Conservation (phyloP, 2,329 filamentous ascomycete genomes). For the Chaetomiaceae sp. region DNA sequence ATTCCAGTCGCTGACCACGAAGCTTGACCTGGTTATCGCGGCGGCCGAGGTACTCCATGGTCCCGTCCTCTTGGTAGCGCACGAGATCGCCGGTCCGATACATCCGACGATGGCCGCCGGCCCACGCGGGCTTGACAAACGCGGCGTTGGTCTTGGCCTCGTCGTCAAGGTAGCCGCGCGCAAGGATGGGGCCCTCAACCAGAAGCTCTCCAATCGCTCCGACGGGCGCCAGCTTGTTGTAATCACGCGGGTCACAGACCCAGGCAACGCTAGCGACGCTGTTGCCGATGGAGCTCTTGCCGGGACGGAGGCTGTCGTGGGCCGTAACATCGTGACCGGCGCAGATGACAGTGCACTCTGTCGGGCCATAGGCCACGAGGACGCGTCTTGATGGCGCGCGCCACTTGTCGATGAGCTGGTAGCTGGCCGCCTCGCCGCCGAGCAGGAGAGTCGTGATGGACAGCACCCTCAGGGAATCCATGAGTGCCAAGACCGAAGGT, state of each 20-base stretch:
- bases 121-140: not conserved
- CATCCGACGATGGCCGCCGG: constrained; percentile 23
- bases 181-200: constrained; percentile 19
- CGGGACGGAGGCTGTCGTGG: constrained; percentile 18
- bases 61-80: constrained; percentile 22
- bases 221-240: constrained; percentile 19
- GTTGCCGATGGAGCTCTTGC: constrained; percentile 19
- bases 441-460: constrained; percentile 21
- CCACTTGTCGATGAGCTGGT: constrained; percentile 16
- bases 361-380: constrained; percentile 24
- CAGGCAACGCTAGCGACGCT: constrained; percentile 9
- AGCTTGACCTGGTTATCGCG: constrained; percentile 26
- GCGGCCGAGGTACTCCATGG: constrained; percentile 23
- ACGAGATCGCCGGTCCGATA: constrained; percentile 38
- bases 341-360: constrained; percentile 20
- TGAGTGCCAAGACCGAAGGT: constrained; percentile 23
- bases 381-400: constrained; percentile 2
- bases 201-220: constrained; percentile 23
- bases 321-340: constrained; percentile 16
- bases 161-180: constrained; percentile 21
- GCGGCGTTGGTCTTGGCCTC: constrained; percentile 36
- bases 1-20: constrained; percentile 27
- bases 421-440: constrained; percentile 23
- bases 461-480: constrained; percentile 22
- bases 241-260: constrained; percentile 11